Evolutionary conservation across 2,329 filamentous ascomycete species (phyloP).

Genomic region (Neospermospora avenae): DNA sequence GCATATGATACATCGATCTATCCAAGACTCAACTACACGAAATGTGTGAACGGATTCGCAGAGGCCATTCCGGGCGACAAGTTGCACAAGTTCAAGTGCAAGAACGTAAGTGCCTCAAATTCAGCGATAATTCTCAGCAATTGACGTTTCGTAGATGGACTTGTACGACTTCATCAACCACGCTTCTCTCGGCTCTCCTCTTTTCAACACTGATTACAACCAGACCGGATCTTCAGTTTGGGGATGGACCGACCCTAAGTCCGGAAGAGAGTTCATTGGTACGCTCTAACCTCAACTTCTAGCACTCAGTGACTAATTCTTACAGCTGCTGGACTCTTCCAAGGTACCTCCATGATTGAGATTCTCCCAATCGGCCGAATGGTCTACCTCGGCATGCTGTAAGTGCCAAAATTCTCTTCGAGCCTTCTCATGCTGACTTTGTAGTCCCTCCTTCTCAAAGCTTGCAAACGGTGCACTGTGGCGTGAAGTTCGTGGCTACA

Average conservation of each 20-base stretch:
- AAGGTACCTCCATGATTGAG: conserved; percentile 42
- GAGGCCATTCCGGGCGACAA: conserved; percentile 44
- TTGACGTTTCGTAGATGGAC: conserved; percentile 40
- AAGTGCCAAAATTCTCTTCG: conserved; percentile 39
- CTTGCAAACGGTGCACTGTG: conserved; percentile 22
- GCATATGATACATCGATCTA: conserved; percentile 37
- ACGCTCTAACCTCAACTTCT: too few relatives aligned
- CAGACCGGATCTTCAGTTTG: conserved; percentile 14
- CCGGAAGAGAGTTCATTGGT: conserved; percentile 46
- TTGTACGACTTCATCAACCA: conserved; percentile 55
- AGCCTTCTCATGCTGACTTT: conserved; percentile 18
- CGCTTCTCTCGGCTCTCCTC: conserved; percentile 31
- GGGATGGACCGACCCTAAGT: conserved; percentile 45
- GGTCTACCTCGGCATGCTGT: conserved; percentile 40
- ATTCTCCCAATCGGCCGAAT: conserved; percentile 44
- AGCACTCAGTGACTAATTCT: background rate
- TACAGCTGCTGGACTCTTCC: background rate
- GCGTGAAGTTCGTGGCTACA: conserved; percentile 39
- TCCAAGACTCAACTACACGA: conserved; percentile 39
- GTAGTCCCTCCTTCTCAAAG: background rate
- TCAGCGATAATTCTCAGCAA: background rate
- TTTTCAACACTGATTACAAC: conserved; percentile 5
- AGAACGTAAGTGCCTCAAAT: conserved; percentile 36
- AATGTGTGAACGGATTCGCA: conserved; percentile 43
- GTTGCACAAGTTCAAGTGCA: conserved; percentile 47